Conservation (phyloP, 345 rosid species). For the Punica granatum region DNA sequence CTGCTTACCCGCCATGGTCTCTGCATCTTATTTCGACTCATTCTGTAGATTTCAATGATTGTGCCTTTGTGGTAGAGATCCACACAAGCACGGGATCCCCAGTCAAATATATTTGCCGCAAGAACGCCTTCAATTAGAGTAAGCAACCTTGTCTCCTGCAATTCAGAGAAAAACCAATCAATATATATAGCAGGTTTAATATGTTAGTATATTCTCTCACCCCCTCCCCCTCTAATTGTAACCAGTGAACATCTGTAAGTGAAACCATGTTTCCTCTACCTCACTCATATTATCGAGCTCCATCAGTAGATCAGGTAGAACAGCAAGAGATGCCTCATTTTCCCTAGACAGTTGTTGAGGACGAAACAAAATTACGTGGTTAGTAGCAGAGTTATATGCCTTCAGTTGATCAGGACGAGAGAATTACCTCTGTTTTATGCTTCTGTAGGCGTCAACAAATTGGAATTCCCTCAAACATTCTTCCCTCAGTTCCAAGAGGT, state of each 20-base stretch:
- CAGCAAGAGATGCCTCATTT: conserved; percentile 99
- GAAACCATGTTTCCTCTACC: conserved; percentile 32
- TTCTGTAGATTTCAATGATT: conserved; percentile 93
- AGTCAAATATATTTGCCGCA: conserved; percentile 98
- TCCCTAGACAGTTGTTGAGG: conserved; percentile 46
- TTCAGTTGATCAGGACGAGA: conserved; percentile 1
- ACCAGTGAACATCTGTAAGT: neutral
- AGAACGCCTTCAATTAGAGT: conserved; percentile 90
- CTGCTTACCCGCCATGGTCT: conserved; percentile 89
- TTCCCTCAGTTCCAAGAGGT: conserved; percentile 97
- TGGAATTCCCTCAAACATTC: conserved; percentile 97
- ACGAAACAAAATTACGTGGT: neutral
- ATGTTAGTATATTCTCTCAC: neutral
- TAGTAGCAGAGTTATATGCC: too few relatives aligned
- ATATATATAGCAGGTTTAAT: neutral
- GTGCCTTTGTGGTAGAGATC: conserved; percentile 98
- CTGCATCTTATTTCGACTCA: conserved; percentile 98
- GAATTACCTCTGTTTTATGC: conserved; percentile 84
- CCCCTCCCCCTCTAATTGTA: neutral
- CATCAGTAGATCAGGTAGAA: conserved; percentile 71
- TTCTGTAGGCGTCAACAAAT: conserved; percentile 89
- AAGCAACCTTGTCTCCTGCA: conserved; percentile 86
- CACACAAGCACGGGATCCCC: conserved; percentile 99
- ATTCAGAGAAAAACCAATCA: conserved; percentile 8
- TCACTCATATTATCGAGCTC: conserved; percentile 87